These are phyloP conservation scores for Aspergillus amoenus DNA, from an alignment of 2,329 filamentous ascomycete genomes.

Conservation along the genomic window DNA sequence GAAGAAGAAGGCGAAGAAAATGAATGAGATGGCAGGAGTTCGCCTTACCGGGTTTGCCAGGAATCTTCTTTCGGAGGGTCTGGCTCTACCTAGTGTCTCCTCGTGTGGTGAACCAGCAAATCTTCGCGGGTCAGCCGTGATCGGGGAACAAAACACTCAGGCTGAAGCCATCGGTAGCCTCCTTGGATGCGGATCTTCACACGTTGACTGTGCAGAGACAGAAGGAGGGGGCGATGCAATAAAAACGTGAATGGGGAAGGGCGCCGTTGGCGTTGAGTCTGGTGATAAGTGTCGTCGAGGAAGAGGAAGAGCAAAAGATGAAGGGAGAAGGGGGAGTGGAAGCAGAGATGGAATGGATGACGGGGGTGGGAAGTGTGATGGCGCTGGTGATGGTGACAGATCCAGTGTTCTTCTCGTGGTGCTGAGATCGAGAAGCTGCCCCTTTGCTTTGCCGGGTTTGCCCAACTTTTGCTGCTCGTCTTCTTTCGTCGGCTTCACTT, in stretches of 20 bases:
- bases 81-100: conserved; percentile 11
- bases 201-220: neutral
- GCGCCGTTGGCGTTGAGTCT: neutral
- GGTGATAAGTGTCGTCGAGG: conserved; percentile 1
- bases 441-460: conserved; percentile 7
- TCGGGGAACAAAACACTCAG: conserved; percentile 11
- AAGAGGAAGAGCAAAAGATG: neutral
- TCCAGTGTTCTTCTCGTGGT: conserved; percentile 12
- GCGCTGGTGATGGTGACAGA: conserved; percentile 9
- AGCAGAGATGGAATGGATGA: neutral
- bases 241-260: neutral
- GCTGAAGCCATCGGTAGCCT: conserved; percentile 1
- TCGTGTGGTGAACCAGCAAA: conserved; percentile 19
- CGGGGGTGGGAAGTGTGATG: conserved; percentile 6
- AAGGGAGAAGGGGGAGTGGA: conserved; percentile 4
- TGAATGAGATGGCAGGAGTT: conserved; percentile 14
- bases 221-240: neutral
- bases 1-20: conserved; percentile 10
- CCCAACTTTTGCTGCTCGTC: conserved; percentile 13
- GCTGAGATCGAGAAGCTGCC: conserved; percentile 9
- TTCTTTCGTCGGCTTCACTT: conserved; percentile 5
- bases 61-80: conserved; percentile 18
- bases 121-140: conserved; percentile 16
- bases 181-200: neutral
- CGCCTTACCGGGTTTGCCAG: conserved; percentile 18